Evolutionary conservation across 192 early-diverging fungal species (phyloP).

Genomic region (Piromyces finnis): DNA sequence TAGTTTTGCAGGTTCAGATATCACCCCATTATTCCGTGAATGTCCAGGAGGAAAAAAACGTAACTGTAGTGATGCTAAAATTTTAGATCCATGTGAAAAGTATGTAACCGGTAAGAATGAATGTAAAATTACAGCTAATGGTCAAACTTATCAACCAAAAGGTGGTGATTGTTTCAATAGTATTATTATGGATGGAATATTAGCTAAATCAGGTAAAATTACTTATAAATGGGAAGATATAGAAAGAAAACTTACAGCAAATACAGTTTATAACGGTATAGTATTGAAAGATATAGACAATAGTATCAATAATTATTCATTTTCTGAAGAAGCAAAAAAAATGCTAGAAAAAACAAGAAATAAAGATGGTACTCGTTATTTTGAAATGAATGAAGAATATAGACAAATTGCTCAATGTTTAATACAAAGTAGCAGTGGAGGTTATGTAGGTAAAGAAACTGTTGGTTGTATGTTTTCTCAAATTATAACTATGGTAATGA

Average conservation of each 20-base stretch:
- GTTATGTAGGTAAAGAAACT: constrained; percentile 6
- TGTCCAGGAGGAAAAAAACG: background rate
- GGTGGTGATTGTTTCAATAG: background rate
- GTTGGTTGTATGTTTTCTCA: constrained; percentile 15
- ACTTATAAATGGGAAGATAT: too few relatives aligned
- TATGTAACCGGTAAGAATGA: background rate
- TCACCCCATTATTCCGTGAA: background rate
- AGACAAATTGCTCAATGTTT: constrained; percentile 13
- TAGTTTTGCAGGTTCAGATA: background rate
- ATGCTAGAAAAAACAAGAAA: background rate
- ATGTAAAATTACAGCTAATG: background rate
- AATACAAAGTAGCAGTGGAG: constrained; percentile 4
- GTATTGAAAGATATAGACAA: background rate
- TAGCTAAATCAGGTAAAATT: background rate
- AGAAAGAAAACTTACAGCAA: too few relatives aligned
- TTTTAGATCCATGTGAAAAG: background rate
- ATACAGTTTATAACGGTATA: too few relatives aligned
- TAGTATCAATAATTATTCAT: background rate
- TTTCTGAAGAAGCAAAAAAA: background rate
- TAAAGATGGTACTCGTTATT: background rate
- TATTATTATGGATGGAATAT: background rate
- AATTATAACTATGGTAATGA: constrained; percentile 8
- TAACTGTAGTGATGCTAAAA: background rate
- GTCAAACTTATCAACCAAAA: background rate
- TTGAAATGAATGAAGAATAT: background rate